Evolutionary conservation across 2,329 filamentous ascomycete genomes (phyloP).

Genomic region (Pseudogymnoascus sp.): DNA sequence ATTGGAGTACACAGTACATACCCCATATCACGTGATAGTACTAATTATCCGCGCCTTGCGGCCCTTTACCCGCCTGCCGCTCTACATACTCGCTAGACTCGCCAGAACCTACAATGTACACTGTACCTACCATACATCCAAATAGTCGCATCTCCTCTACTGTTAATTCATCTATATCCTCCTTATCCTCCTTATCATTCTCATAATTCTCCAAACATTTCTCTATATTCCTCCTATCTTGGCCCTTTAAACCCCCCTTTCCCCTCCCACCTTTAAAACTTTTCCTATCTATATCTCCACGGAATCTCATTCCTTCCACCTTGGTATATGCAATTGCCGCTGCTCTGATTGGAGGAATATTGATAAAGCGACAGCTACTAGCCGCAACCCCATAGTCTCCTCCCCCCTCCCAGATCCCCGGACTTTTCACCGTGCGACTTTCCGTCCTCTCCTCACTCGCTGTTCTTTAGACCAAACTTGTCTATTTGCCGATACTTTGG

Average conservation of each 20-base stretch:
- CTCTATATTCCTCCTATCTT: not conserved
- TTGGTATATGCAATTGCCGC: not conserved
- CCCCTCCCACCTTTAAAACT: not conserved
- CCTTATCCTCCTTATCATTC: not conserved
- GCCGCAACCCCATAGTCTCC: conserved; percentile 6
- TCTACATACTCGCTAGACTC: not conserved
- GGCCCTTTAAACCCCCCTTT: not conserved
- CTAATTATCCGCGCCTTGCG: not conserved
- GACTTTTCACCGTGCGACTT: not conserved
- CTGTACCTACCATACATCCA: not conserved
- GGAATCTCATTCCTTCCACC: not conserved
- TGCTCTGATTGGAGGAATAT: not conserved
- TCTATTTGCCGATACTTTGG: not conserved
- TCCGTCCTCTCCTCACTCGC: conserved; percentile 1
- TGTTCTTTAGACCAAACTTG: not conserved
- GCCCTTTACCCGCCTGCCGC: not conserved
- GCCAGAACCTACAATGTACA: not conserved
- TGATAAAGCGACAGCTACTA: not conserved
- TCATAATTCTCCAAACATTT: not conserved
- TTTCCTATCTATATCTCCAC: not conserved
- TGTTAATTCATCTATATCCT: not conserved
- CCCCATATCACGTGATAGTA: not conserved
- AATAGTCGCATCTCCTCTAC: not conserved
- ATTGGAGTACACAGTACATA: too few relatives aligned
- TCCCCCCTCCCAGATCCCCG: not conserved